Evolutionary conservation across 805 yeast species (phyloP), one percentile per base, ranked within the genome.

Genomic region (Saccharomycopsis vini): DNA sequence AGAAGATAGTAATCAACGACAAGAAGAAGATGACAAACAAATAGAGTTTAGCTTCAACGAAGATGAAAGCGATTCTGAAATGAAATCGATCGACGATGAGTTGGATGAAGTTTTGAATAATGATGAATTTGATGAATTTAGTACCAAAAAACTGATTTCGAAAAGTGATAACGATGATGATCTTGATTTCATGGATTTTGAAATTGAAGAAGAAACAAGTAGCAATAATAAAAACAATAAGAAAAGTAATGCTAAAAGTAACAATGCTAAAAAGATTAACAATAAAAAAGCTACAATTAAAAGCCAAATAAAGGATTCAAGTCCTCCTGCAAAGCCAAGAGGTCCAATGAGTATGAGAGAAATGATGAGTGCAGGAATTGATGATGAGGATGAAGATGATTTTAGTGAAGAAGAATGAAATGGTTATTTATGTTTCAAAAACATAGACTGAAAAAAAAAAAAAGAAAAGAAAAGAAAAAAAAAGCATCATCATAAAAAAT

Each of bases 41-140:
- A n/a, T n/a, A n/a, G n/a, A n/a, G n/a, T n/a, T n/a, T n/a, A n/a
- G n/a, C n/a, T n/a, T n/a, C n/a, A n/a, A 47, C 21, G 48, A 50
- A 43, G 42, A 49, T 23, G 44, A 50, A 31, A 46, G 39, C 39
- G 47, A 50, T 45, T 36, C 49, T 18, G 38, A 35, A 13, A n/a
- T n/a, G n/a, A n/a, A n/a, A n/a, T n/a, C n/a, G 31, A n/a, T 36
- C 5, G 40, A 36, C 9, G 24, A 35, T 22, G 24, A 35, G 39
- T 35, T 35, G 23, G 23, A 15, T 9, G 31, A 36, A 26, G 40
- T 36, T 2, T 36, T 36, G 30, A 15, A 24, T 15, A 31, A 36
- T 21, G 40, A 24, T 23, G 40, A 34, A 20, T 18, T 34, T 5
- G n/a, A 7, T 31, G 35, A 31, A 7, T 15, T 31, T 15, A 13